Conservation (phyloP, 176 grass and related monocot species). For the Thinopyrum elongatum region DNA sequence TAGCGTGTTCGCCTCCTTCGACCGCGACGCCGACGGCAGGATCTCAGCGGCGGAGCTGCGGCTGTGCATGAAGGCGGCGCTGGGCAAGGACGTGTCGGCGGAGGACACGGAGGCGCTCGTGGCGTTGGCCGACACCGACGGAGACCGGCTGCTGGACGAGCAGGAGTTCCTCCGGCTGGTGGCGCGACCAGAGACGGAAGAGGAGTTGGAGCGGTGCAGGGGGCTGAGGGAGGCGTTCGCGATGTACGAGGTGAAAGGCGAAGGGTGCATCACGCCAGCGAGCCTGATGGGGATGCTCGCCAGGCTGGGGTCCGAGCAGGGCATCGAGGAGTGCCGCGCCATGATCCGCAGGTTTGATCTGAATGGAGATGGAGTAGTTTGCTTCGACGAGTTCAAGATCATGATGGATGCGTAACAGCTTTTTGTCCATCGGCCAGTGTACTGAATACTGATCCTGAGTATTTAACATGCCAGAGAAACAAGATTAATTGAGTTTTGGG, state of each 20-base stretch:
- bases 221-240: slow-evolving; percentile 15
- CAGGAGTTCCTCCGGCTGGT: slow-evolving; percentile 23
- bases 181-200: neutral
- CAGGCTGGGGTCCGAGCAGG: slow-evolving; percentile 29
- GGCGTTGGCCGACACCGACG: slow-evolving; percentile 7
- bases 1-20: slow-evolving; percentile 21
- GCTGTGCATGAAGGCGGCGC: slow-evolving; percentile 4
- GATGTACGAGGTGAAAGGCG: slow-evolving; percentile 38
- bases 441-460: too few relatives aligned
- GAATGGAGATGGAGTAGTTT: slow-evolving; percentile 29
- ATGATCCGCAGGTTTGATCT: slow-evolving; percentile 50
- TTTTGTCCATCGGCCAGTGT: too few relatives aligned
- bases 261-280: slow-evolving; percentile 36
- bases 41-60: slow-evolving; percentile 27
- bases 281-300: slow-evolving; percentile 35
- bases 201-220: neutral
- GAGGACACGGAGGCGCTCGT: slow-evolving; percentile 16
- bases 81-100: slow-evolving; percentile 10
- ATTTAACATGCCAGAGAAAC: too few relatives aligned
- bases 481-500: too few relatives aligned
- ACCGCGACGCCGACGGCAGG: slow-evolving; percentile 26
- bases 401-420: too few relatives aligned
- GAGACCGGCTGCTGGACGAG: slow-evolving; percentile 29
- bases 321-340: slow-evolving; percentile 20
- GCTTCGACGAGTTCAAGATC: neutral